Evolutionary conservation across 1,284 basidiomycete genomes (phyloP), one percentile per base, ranked within the genome.

Genomic region (Mycena sp.): DNA sequence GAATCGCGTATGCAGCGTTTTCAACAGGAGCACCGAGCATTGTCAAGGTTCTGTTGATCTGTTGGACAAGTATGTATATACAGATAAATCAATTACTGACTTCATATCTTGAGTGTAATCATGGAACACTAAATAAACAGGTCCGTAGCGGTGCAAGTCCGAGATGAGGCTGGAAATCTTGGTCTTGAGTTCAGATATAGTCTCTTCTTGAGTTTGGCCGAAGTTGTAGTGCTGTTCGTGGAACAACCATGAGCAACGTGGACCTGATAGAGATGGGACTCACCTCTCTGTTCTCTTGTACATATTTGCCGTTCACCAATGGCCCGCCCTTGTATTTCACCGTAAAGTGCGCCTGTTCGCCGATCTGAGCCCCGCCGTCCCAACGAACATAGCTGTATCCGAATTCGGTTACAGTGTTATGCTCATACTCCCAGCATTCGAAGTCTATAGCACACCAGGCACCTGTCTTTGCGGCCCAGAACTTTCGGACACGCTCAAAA

Each of bases 101-200:
- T 89, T 90, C 73, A 94, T 79, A 73, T 95, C 93, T 66, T 89
- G 85, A 62, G 78, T 83, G 52, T 83, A 79, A 72, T 93, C 91
- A 73, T 95, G 93, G 74, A 95, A 92, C 11, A 94, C 82, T 30
- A 95, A 81, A 72, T 88, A 93, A n/a, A 94, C 75, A 0, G 91
- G 89, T 1, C 89, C 90, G 28, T 77, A 69, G 12, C 72, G 65
- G 5, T 73, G 70, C 61, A 86, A 74, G 6, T 74, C 68, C 4
- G 74, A 69, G 45, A 94, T 67, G 44, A 93, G 74, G 1, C 79
- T 74, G 54, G 78, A 75, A 61, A 93, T 83, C 45, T 78, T 81
- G 14, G 74, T 62, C 69, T 85, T 87, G 74, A 94, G 85, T 2
- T 73, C 75, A 3, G 76, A 71, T 72, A 79, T 79, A 51, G 61